Conservation (phyloP, 345 rosid species). For the Anastatica hierochuntica region DNA sequence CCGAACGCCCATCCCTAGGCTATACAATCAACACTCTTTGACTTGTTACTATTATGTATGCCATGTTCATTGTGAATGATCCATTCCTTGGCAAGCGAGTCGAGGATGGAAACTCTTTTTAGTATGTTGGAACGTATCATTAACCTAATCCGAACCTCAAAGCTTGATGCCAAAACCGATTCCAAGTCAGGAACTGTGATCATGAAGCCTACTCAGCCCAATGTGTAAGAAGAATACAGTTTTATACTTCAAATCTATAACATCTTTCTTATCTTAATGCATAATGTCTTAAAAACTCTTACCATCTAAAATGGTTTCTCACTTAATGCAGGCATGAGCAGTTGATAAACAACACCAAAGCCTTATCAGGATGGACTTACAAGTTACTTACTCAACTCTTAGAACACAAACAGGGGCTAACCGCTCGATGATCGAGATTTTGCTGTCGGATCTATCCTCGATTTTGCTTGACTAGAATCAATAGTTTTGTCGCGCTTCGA, state of each 20-base stretch:
- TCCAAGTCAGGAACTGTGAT: slow-evolving; percentile 66
- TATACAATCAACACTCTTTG: slow-evolving; percentile 2
- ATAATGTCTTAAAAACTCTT: too few species aligned
- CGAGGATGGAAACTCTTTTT: slow-evolving; percentile 76
- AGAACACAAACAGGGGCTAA: slow-evolving; percentile 74
- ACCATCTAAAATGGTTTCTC: background rate
- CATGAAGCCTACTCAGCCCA: slow-evolving; percentile 78
- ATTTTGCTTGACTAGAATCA: too few species aligned
- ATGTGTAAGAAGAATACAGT: slow-evolving; percentile 52
- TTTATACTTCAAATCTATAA: background rate
- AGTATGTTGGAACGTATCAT: too few species aligned
- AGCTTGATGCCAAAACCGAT: slow-evolving; percentile 94
- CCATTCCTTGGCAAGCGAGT: slow-evolving; percentile 93
- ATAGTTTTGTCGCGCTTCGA: too few species aligned
- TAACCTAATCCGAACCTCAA: slow-evolving; percentile 87
- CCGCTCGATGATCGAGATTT: slow-evolving; percentile 44
- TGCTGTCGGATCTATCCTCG: background rate
- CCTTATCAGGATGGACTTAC: slow-evolving; percentile 76
- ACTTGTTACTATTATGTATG: slow-evolving; percentile 11
- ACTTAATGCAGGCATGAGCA: slow-evolving; percentile 75
- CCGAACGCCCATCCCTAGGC: too few species aligned
- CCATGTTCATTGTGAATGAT: slow-evolving; percentile 91
- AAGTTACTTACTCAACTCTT: slow-evolving; percentile 73
- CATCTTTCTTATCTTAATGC: too few species aligned
- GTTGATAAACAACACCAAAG: slow-evolving; percentile 84